phyloP scores from a whole-genome alignment of 352 stramenopile species.

The Blastocystis sp. region DNA sequence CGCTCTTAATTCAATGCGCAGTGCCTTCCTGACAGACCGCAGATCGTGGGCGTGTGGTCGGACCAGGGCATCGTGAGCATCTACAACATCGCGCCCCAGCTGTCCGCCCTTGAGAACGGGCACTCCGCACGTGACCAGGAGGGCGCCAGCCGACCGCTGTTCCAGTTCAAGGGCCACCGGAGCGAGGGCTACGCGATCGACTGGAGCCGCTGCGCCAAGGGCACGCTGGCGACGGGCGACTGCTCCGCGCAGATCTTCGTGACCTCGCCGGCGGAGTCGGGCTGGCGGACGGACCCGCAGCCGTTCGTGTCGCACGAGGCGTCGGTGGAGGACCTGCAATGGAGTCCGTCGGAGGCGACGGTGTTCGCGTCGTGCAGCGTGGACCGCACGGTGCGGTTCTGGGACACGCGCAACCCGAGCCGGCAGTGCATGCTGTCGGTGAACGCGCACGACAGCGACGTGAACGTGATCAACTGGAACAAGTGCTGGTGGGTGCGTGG shows the following conservation, averaged over 20 bases:
- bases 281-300: constrained; percentile 83
- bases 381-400: constrained; percentile 90
- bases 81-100: constrained; percentile 87
- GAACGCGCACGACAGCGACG: constrained; percentile 86
- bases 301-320: constrained; percentile 85
- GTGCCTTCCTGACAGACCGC: constrained; percentile 74
- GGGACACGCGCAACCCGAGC: constrained; percentile 87
- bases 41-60: constrained; percentile 94
- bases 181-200: constrained; percentile 96
- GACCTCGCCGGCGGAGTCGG: constrained; percentile 73
- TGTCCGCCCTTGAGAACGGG: constrained; percentile 80
- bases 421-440: constrained; percentile 86
- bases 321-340: constrained; percentile 96
- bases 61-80: constrained; percentile 91
- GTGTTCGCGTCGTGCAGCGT: constrained; percentile 88
- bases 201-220: constrained; percentile 86
- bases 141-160: constrained; percentile 74
- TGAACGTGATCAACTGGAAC: constrained; percentile 99
- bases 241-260: constrained; percentile 93
- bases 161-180: constrained; percentile 89
- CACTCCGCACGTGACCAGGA: constrained; percentile 4
- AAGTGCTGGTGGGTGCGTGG: constrained; percentile 71
- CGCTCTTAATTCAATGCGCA: neutral
- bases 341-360: constrained; percentile 90
- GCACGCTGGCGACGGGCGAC: constrained; percentile 89